Evolutionary conservation across 2,329 filamentous ascomycete genomes (phyloP).

Genomic region (Venturia pyrina): DNA sequence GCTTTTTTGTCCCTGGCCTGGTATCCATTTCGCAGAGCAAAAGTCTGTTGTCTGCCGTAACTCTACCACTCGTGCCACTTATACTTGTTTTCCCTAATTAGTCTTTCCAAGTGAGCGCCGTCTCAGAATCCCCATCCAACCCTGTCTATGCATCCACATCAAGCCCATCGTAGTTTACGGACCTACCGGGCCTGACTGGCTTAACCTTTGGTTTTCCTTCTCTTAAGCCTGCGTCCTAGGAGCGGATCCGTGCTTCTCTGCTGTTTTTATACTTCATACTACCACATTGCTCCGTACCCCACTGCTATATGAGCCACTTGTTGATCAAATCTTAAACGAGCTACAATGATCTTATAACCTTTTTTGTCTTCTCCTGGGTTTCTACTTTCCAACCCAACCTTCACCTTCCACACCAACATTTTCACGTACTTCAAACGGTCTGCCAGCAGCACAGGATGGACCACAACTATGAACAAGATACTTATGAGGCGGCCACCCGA

Average conservation of each 20-base stretch:
- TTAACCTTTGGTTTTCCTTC: constrained; percentile 4
- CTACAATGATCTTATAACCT: background rate
- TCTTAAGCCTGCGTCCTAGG: background rate
- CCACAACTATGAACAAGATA: constrained; percentile 1
- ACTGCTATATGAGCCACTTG: background rate
- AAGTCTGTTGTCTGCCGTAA: constrained; percentile 7
- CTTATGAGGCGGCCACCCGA: background rate
- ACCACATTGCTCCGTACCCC: background rate
- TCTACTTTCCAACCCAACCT: background rate
- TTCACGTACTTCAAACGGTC: too few species aligned
- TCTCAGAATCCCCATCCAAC: constrained; percentile 5
- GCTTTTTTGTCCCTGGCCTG: background rate
- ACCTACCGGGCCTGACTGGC: constrained; percentile 5
- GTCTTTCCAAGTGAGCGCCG: constrained; percentile 3
- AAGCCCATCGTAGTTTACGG: constrained; percentile 4
- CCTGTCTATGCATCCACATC: constrained; percentile 5
- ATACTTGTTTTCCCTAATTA: constrained; percentile 10
- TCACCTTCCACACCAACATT: background rate
- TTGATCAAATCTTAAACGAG: background rate
- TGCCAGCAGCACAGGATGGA: background rate
- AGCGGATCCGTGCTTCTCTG: background rate
- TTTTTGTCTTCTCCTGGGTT: background rate
- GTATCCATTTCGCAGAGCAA: constrained; percentile 3
- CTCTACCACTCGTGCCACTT: constrained; percentile 7
- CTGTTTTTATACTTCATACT: constrained; percentile 7